These are phyloP conservation scores for Colletotrichum neosansevieriae DNA, from an alignment of 2,329 filamentous ascomycete genomes.

Conservation along the genomic window DNA sequence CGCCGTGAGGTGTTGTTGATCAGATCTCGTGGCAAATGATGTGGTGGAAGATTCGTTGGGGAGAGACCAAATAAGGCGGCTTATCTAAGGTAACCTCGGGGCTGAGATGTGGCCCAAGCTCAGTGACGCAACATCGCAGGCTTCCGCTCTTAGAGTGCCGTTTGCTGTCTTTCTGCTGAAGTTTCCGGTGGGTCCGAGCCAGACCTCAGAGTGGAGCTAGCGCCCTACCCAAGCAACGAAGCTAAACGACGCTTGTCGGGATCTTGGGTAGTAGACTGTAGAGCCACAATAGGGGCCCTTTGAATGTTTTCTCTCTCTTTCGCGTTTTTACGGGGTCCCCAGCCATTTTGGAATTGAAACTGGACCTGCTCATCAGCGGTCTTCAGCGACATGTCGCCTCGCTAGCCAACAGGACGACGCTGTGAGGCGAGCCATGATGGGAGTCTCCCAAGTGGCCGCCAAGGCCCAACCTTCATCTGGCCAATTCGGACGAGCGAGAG, in stretches of 20 bases:
- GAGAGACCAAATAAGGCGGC: not conserved
- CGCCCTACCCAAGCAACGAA: not conserved
- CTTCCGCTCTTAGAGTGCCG: slow-evolving; percentile 16
- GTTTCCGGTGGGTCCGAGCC: slow-evolving; percentile 14
- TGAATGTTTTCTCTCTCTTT: slow-evolving; percentile 13
- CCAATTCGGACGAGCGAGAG: slow-evolving; percentile 32
- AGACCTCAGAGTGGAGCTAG: slow-evolving; percentile 22
- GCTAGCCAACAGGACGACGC: slow-evolving; percentile 1
- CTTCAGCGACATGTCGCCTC: slow-evolving; percentile 11
- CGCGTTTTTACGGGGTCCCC: slow-evolving; percentile 15
- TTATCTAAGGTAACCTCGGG: not conserved
- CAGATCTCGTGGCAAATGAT: not conserved
- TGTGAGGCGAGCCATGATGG: slow-evolving; percentile 5
- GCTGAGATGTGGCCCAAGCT: not conserved
- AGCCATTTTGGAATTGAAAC: slow-evolving; percentile 35
- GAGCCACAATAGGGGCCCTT: slow-evolving; percentile 38
- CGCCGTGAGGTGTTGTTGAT: not conserved
- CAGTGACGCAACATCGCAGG: slow-evolving; percentile 32
- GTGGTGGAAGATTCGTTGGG: not conserved
- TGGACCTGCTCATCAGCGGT: slow-evolving; percentile 22
- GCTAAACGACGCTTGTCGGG: slow-evolving; percentile 18
- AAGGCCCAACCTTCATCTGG: slow-evolving; percentile 24
- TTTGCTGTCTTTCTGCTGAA: slow-evolving; percentile 9
- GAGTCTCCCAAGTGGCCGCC: not conserved
- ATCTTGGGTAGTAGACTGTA: slow-evolving; percentile 6